phyloP scores from a whole-genome alignment of 2,329 filamentous ascomycete species.

The Chrysoporthe deuterocubensis region DNA sequence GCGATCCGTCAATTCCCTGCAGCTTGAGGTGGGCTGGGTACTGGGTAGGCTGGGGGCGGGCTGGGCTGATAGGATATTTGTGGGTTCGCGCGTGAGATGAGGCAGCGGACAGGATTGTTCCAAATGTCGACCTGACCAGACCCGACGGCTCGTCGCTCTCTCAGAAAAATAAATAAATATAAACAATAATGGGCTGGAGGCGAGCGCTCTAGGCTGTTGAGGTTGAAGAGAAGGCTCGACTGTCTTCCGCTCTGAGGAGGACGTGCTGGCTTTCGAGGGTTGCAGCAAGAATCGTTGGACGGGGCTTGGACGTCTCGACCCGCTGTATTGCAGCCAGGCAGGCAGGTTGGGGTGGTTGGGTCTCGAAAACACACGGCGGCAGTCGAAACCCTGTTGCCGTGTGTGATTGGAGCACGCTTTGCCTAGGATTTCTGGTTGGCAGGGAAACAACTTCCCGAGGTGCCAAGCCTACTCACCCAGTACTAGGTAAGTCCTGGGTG shows the following conservation, averaged over 20 bases:
- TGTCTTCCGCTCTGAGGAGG: not conserved
- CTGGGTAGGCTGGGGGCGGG: slow-evolving; percentile 1
- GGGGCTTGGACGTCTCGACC: not conserved
- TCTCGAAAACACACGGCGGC: slow-evolving; percentile 1
- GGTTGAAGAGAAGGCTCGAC: not conserved
- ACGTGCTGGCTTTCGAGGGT: slow-evolving; percentile 1
- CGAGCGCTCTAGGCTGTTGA: not conserved
- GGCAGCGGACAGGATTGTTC: not conserved
- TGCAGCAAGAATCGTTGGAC: not conserved
- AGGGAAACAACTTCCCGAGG: not conserved
- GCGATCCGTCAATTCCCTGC: slow-evolving; percentile 25
- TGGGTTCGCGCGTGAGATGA: slow-evolving; percentile 11
- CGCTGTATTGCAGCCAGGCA: not conserved
- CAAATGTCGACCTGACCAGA: not conserved
- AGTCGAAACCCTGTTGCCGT: not conserved
- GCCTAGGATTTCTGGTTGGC: not conserved
- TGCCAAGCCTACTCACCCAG: not conserved
- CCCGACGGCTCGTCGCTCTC: not conserved
- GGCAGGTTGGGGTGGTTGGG: slow-evolving; percentile 1
- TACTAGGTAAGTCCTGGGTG: not conserved
- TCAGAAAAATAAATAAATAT: not conserved
- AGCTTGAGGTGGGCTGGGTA: slow-evolving; percentile 4
- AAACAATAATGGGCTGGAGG: not conserved
- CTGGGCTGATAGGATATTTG: slow-evolving; percentile 16
- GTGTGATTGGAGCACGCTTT: slow-evolving; percentile 3